Conservation (phyloP, 306 rosid species). For the Cucurbita maxima region DNA sequence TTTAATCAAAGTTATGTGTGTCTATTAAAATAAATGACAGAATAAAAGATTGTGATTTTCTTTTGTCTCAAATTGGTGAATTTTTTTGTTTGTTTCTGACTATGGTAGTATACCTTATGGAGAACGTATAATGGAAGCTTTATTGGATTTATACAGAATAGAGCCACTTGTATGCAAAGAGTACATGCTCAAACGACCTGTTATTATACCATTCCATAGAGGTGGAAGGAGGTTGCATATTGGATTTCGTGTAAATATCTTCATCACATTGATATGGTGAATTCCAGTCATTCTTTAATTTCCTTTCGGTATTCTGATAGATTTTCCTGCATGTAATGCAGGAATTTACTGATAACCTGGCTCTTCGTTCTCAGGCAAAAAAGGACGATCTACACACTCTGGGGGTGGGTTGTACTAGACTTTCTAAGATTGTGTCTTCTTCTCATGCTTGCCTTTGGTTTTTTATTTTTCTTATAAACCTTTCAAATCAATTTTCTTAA, state of each 20-base stretch:
- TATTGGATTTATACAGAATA: conserved; percentile 36
- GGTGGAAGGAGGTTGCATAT: conserved; percentile 96
- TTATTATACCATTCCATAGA: conserved; percentile 78
- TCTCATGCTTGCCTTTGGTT: background rate
- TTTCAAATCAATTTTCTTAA: background rate
- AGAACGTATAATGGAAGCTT: background rate
- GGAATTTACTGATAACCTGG: conserved; percentile 86
- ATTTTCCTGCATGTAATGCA: conserved; percentile 13
- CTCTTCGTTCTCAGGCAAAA: conserved; percentile 61
- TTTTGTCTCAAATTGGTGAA: background rate
- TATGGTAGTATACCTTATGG: background rate
- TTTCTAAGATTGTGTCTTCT: background rate
- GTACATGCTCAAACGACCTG: conserved; percentile 53
- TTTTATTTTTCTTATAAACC: background rate
- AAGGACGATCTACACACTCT: conserved; percentile 45
- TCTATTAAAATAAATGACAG: background rate
- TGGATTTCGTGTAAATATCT: conserved; percentile 62
- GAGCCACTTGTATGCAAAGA: conserved; percentile 97
- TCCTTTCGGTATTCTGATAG: conserved; percentile 6
- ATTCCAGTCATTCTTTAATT: background rate
- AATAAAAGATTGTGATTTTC: background rate
- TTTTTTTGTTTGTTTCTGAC: background rate
- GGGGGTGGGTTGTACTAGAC: conserved; percentile 39
- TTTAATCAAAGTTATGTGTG: background rate
- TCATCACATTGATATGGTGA: background rate